A percentile compares a stretch with the other conserved stretches of the same genome.
Evolutionary conservation across 2,329 filamentous ascomycete genomes (phyloP).

Genomic region (Aspergillus tamarii): DNA sequence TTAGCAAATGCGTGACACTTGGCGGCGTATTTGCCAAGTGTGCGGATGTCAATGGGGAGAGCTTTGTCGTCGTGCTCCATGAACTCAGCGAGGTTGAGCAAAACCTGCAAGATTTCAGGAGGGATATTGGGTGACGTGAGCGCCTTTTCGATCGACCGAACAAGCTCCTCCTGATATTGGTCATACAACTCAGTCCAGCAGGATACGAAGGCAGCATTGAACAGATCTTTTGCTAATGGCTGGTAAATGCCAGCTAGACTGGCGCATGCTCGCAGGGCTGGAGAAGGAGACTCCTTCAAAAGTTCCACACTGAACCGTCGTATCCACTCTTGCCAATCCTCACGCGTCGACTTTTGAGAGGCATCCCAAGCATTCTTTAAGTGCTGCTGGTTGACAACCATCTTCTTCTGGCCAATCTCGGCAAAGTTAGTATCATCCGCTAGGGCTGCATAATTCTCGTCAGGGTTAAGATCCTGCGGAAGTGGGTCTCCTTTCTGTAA

Average conservation of each 20-base stretch:
- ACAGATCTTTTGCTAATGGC: slow-evolving; percentile 87
- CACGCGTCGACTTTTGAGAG: slow-evolving; percentile 91
- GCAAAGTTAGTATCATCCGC: slow-evolving; percentile 79
- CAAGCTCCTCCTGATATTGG: slow-evolving; percentile 94
- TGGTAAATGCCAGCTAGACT: slow-evolving; percentile 88
- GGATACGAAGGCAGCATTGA: slow-evolving; percentile 98
- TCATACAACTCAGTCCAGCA: slow-evolving; percentile 99
- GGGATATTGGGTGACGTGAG: slow-evolving; percentile 95
- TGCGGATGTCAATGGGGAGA: slow-evolving; percentile 93
- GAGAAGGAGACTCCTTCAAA: slow-evolving; percentile 92
- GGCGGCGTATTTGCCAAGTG: slow-evolving; percentile 89
- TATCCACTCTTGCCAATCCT: slow-evolving; percentile 99
- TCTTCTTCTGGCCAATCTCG: slow-evolving; percentile 87
- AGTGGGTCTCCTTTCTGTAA: slow-evolving; percentile 91
- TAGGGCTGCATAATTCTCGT: slow-evolving; percentile 76
- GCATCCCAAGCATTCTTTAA: slow-evolving; percentile 97
- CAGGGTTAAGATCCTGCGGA: slow-evolving; percentile 91
- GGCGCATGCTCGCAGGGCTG: slow-evolving; percentile 90
- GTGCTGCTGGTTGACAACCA: slow-evolving; percentile 97
- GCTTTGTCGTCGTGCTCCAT: slow-evolving; percentile 99
- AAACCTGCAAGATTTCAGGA: slow-evolving; percentile 88
- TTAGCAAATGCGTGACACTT: slow-evolving; percentile 98
- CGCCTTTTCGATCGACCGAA: slow-evolving; percentile 91
- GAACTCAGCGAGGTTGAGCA: slow-evolving; percentile 96
- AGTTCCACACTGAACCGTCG: slow-evolving; percentile 93